phyloP scores from a whole-genome alignment of 139 green algal genomes.

The Coelastrella sp. region DNA sequence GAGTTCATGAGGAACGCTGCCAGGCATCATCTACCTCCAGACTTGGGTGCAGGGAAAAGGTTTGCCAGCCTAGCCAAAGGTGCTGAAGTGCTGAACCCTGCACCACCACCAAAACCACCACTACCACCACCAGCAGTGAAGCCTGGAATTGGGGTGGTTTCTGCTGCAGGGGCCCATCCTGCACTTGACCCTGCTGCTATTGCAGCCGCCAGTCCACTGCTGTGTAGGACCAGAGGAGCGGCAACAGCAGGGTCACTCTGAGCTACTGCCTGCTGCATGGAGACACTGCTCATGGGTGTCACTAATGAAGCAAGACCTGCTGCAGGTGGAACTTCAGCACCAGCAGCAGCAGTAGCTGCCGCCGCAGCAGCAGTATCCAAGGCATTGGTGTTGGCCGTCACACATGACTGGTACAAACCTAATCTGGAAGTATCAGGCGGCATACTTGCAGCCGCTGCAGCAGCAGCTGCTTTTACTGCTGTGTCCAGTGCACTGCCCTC shows the following conservation, averaged over 20 bases:
- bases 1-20: too few relatives aligned
- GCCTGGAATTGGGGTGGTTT: too few relatives aligned
- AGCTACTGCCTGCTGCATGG: not conserved
- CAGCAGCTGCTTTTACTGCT: not conserved
- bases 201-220: not conserved
- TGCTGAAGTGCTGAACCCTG: too few relatives aligned
- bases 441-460: not conserved
- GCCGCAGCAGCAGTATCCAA: constrained; percentile 5
- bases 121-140: too few relatives aligned
- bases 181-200: not conserved
- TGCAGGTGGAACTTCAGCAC: too few relatives aligned
- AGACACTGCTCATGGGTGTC: not conserved
- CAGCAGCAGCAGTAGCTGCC: not conserved
- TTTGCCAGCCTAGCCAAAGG: too few relatives aligned
- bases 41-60: too few relatives aligned
- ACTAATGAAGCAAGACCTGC: not conserved
- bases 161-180: not conserved
- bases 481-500: not conserved
- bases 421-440: too few relatives aligned
- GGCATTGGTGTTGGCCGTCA: too few relatives aligned
- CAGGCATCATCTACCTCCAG: too few relatives aligned
- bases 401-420: not conserved
- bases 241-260: not conserved
- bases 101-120: too few relatives aligned
- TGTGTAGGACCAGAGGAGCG: not conserved